Conservation (phyloP, 1,284 basidiomycete species). For the Meira miltonrushii region DNA sequence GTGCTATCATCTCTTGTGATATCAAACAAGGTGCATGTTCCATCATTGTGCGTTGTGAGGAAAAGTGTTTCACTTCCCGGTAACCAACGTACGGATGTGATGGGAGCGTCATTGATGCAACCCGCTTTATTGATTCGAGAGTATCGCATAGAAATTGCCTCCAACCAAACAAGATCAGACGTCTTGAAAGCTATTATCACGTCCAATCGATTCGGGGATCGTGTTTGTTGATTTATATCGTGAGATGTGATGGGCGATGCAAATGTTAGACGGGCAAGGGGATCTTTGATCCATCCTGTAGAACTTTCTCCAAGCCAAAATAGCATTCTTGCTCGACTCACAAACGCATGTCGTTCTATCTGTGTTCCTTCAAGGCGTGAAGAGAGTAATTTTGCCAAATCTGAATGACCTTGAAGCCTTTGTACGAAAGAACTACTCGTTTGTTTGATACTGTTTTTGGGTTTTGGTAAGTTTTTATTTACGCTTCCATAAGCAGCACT, state of each 20-base stretch:
- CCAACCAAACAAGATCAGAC: slow-evolving; percentile 74
- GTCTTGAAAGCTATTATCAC: slow-evolving; percentile 86
- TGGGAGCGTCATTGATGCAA: slow-evolving; percentile 70
- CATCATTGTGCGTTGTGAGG: slow-evolving; percentile 83
- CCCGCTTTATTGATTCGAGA: slow-evolving; percentile 87
- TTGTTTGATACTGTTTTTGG: slow-evolving; percentile 79
- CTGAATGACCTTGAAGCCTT: slow-evolving; percentile 71
- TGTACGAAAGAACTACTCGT: slow-evolving; percentile 85
- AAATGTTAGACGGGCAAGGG: slow-evolving; percentile 78
- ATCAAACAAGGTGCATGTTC: slow-evolving; percentile 79
- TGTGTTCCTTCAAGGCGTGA: slow-evolving; percentile 1
- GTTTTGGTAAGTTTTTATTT: slow-evolving; percentile 53
- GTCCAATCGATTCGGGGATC: slow-evolving; percentile 72
- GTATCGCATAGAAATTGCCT: slow-evolving; percentile 78
- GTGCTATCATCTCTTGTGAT: slow-evolving; percentile 79
- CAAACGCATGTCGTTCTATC: slow-evolving; percentile 28
- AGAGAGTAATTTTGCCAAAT: slow-evolving; percentile 64
- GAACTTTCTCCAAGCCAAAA: slow-evolving; percentile 37
- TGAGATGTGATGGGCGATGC: slow-evolving; percentile 77
- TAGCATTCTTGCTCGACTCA: slow-evolving; percentile 39
- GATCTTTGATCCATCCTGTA: slow-evolving; percentile 50
- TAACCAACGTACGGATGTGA: slow-evolving; percentile 81
- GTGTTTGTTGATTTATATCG: slow-evolving; percentile 72
- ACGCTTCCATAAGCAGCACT: not conserved
- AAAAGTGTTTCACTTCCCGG: slow-evolving; percentile 69